Conservation (phyloP, 2,329 filamentous ascomycete genomes). For the Clonostachys rosea region DNA sequence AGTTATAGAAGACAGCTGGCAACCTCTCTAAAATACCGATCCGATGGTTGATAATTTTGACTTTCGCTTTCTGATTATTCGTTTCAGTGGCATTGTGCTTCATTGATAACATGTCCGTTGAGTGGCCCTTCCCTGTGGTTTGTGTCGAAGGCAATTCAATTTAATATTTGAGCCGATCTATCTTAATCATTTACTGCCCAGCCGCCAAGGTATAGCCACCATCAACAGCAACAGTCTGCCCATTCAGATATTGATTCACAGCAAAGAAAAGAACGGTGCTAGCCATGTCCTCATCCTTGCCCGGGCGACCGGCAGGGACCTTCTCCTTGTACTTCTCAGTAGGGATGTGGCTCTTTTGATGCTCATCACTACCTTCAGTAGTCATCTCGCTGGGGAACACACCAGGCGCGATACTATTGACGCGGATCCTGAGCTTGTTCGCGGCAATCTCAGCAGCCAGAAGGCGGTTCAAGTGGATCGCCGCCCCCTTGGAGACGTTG, state of each 20-base stretch:
- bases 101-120: no score
- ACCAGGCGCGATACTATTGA: slow-evolving; percentile 70
- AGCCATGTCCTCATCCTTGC: slow-evolving; percentile 66
- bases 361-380: slow-evolving; percentile 36
- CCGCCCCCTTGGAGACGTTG: slow-evolving; percentile 58
- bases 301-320: slow-evolving; percentile 63
- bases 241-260: slow-evolving; percentile 37
- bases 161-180: no score
- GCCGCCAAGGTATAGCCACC: slow-evolving; percentile 35
- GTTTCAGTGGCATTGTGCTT: no score
- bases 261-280: slow-evolving; percentile 55
- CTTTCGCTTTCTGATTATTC: no score
- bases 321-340: slow-evolving; percentile 52
- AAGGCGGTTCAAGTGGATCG: slow-evolving; percentile 61
- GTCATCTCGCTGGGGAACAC: slow-evolving; percentile 72
- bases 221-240: slow-evolving; percentile 36
- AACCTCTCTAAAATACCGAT: no score
- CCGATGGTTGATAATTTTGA: no score
- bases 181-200: slow-evolving; percentile 17
- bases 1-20: no score
- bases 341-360: slow-evolving; percentile 55
- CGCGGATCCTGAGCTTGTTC: slow-evolving; percentile 58
- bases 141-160: no score
- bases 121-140: no score
- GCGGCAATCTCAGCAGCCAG: slow-evolving; percentile 56